A percentile compares a stretch with the other conserved stretches of the same genome.
Conservation (phyloP, 345 rosid species). For the Eucalyptus lansdowneana region DNA sequence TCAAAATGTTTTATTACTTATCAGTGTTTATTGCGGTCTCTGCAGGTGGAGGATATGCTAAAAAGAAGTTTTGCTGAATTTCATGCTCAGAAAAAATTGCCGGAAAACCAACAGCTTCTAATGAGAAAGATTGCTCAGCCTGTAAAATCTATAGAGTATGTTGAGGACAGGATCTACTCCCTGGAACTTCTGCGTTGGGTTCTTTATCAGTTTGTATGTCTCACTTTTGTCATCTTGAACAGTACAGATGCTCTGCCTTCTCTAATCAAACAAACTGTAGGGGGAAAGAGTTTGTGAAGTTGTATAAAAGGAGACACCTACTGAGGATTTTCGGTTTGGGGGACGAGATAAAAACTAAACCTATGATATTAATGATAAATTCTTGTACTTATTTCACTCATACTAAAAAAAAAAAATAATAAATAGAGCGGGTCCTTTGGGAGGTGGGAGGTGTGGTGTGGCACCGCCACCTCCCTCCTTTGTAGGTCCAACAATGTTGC, state of each 20-base stretch:
- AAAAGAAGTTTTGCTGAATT: conserved; percentile 99
- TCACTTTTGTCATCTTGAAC: neutral
- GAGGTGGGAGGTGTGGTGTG: neutral
- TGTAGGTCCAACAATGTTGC: neutral
- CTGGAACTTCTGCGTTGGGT: neutral
- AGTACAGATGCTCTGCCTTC: neutral
- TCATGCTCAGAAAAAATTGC: conserved; percentile 85
- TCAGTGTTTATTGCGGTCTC: neutral
- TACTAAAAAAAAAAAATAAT: neutral
- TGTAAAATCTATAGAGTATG: conserved; percentile 69
- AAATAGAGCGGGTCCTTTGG: neutral
- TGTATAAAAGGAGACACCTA: neutral
- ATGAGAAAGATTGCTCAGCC: conserved; percentile 71
- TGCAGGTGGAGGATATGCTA: conserved; percentile 97
- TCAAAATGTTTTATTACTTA: neutral
- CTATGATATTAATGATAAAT: neutral
- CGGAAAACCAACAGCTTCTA: conserved; percentile 74
- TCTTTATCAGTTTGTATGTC: neutral
- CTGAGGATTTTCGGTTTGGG: neutral
- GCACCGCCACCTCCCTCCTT: neutral
- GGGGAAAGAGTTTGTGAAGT: neutral
- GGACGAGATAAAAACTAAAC: neutral
- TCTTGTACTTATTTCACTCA: neutral
- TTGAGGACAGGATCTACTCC: conserved; percentile 1
- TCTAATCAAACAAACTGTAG: neutral